Conservation (phyloP, 345 rosid species). For the Laguncularia racemosa region DNA sequence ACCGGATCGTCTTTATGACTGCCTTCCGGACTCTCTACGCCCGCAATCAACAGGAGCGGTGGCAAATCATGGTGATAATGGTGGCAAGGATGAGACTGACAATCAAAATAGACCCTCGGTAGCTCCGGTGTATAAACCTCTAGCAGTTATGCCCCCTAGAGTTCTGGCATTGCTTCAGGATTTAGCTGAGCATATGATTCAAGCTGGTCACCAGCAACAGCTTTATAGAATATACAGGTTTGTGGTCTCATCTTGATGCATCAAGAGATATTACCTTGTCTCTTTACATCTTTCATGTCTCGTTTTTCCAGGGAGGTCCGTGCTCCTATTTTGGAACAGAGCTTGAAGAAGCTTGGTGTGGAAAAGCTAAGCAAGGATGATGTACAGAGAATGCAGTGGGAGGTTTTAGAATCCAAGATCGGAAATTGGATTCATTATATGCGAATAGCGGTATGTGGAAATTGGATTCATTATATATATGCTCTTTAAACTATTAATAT, state of each 20-base stretch:
- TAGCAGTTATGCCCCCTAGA: constrained; percentile 77
- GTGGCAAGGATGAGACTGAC: constrained; percentile 38
- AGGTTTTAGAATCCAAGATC: constrained; percentile 92
- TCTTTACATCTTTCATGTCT: not conserved
- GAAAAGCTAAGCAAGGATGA: constrained; percentile 95
- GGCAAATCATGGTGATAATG: constrained; percentile 28
- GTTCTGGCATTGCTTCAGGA: constrained; percentile 80
- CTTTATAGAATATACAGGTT: constrained; percentile 72
- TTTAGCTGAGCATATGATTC: constrained; percentile 76
- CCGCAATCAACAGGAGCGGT: constrained; percentile 45
- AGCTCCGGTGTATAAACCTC: constrained; percentile 58
- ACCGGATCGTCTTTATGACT: constrained; percentile 76
- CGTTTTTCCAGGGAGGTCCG: constrained; percentile 59
- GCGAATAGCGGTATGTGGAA: constrained; percentile 73
- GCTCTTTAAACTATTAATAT: no score
- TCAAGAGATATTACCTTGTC: not conserved
- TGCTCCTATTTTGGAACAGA: constrained; percentile 83
- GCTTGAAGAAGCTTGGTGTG: constrained; percentile 80
- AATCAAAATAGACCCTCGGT: constrained; percentile 44
- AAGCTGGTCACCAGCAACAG: constrained; percentile 92
- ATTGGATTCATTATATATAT: no score
- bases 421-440: constrained; percentile 96
- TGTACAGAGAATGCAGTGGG: constrained; percentile 99
- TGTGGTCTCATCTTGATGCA: not conserved
- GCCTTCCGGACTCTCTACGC: constrained; percentile 72